A percentile compares a stretch with the other conserved stretches of the same genome.
phyloP scores from a whole-genome alignment of 257 asterid species.

The Eustoma russellianum region DNA sequence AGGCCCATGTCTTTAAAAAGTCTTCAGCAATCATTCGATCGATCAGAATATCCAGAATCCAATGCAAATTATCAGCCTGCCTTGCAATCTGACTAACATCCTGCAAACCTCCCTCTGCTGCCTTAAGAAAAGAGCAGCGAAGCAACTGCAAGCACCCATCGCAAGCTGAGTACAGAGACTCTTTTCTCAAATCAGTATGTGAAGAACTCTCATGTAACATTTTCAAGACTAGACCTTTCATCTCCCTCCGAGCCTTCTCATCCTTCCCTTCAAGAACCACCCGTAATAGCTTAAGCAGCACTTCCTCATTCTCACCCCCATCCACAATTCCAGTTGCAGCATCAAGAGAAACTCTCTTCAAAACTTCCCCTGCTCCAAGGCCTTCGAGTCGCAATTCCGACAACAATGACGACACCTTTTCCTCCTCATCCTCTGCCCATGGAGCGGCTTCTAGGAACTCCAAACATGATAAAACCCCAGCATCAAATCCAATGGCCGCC shows the following conservation, averaged over 20 bases:
- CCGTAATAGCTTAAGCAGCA: constrained; percentile 69
- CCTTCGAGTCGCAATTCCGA: constrained; percentile 87
- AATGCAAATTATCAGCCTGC: constrained; percentile 88
- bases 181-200: constrained; percentile 70
- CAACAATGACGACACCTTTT: constrained; percentile 72
- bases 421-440: constrained; percentile 97
- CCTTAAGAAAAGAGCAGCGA: constrained; percentile 33
- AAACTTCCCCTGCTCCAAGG: constrained; percentile 75
- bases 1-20: constrained; percentile 69
- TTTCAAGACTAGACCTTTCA: constrained; percentile 71
- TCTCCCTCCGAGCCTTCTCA: constrained; percentile 92
- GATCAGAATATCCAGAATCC: constrained; percentile 83
- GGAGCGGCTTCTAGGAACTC: constrained; percentile 98
- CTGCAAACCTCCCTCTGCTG: constrained; percentile 37
- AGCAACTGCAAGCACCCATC: constrained; percentile 60
- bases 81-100: constrained; percentile 65
- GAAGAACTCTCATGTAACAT: constrained; percentile 77
- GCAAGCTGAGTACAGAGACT: constrained; percentile 66
- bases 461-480: constrained; percentile 78
- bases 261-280: constrained; percentile 96
- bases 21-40: constrained; percentile 83
- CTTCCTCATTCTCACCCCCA: constrained; percentile 50
- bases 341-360: constrained; percentile 80
- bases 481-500: constrained; percentile 90
- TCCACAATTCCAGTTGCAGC: constrained; percentile 32